phyloP scores from a whole-genome alignment of 164 flowering plant species.

The Stephania yunnanensis region DNA sequence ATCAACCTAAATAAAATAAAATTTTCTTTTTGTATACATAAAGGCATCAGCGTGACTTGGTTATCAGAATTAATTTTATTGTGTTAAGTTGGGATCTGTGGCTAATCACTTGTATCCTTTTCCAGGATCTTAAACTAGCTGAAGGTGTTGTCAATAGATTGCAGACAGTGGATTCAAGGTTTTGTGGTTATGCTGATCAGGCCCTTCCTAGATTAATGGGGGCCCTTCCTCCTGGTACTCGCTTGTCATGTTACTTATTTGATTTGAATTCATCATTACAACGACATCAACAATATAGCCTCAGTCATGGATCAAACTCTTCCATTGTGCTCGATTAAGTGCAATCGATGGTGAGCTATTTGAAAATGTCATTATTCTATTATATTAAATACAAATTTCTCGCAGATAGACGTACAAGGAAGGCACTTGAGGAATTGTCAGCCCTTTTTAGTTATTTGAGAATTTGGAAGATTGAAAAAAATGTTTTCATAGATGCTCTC shows the following conservation, averaged over 20 bases:
- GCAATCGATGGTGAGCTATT: too few species aligned
- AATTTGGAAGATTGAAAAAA: constrained; percentile 68
- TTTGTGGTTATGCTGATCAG: constrained; percentile 84
- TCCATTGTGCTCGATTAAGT: too few species aligned
- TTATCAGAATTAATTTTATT: not conserved
- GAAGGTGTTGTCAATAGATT: constrained; percentile 86
- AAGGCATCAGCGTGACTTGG: not conserved
- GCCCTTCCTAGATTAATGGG: constrained; percentile 89
- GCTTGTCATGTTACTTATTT: constrained; percentile 1
- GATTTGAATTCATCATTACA: not conserved
- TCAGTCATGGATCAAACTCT: too few species aligned
- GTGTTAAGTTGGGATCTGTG: not conserved
- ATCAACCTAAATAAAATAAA: too few species aligned
- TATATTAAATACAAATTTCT: not conserved
- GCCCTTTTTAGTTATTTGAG: constrained; percentile 65
- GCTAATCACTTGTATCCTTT: not conserved
- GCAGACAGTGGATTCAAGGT: constrained; percentile 79
- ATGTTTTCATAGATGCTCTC: constrained; percentile 66
- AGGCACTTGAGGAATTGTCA: constrained; percentile 84
- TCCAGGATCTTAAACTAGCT: constrained; percentile 70
- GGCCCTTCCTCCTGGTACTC: constrained; percentile 75
- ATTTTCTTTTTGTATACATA: not conserved
- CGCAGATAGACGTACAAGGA: constrained; percentile 72
- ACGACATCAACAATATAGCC: too few species aligned
- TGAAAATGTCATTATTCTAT: not conserved